Conservation (phyloP, 768 basidiomycete genomes). For the Pleurotus ostreatus region DNA sequence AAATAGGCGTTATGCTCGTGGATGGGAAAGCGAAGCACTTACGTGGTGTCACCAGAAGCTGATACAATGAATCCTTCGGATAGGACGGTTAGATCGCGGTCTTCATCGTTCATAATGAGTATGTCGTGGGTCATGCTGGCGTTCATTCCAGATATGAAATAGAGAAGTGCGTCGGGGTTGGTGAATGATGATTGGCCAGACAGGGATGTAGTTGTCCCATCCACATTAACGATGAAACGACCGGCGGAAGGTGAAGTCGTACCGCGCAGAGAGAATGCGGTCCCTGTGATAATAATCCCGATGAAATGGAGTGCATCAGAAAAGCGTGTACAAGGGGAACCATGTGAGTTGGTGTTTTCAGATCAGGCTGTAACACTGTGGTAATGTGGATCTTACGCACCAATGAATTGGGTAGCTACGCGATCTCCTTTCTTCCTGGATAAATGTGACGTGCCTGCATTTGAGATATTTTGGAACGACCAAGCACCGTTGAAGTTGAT, state of each 20-base stretch:
- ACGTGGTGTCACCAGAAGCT: neutral
- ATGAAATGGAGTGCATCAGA: neutral
- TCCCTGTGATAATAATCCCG: slow-evolving; percentile 35
- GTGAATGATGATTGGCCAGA: slow-evolving; percentile 52
- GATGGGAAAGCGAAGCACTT: neutral
- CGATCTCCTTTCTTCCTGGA: slow-evolving; percentile 42
- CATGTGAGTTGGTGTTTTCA: neutral
- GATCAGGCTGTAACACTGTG: neutral
- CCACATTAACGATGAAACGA: slow-evolving; percentile 48
- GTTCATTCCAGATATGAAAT: slow-evolving; percentile 59
- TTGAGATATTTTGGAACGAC: slow-evolving; percentile 30
- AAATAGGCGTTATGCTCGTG: no score
- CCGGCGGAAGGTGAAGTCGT: slow-evolving; percentile 55
- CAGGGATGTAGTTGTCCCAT: slow-evolving; percentile 38
- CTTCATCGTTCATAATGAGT: slow-evolving; percentile 52
- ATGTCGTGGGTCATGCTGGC: slow-evolving; percentile 44
- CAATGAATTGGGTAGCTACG: slow-evolving; percentile 39
- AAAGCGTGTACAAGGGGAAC: neutral
- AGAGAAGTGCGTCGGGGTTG: slow-evolving; percentile 51
- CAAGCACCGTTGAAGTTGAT: slow-evolving; percentile 49
- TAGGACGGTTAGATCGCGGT: slow-evolving; percentile 43
- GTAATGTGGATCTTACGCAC: slow-evolving; percentile 26
- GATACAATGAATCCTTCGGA: slow-evolving; percentile 47
- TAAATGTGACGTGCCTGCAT: slow-evolving; percentile 16
- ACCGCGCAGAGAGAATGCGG: slow-evolving; percentile 57